phyloP scores from a whole-genome alignment of 2,329 filamentous ascomycete genomes.

The Emmonsia crescens region DNA sequence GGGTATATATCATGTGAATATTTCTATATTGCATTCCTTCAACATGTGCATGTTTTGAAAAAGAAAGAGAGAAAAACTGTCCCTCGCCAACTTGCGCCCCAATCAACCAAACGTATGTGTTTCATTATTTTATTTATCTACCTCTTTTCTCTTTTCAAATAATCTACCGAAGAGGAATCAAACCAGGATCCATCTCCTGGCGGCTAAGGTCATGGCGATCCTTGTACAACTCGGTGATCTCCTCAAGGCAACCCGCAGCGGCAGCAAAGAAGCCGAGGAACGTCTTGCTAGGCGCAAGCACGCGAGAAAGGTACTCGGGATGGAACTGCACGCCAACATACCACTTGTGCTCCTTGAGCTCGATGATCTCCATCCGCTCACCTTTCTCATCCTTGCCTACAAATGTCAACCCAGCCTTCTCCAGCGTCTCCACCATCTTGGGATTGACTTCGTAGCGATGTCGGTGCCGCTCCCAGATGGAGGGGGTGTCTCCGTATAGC shows the following conservation, averaged over 20 bases:
- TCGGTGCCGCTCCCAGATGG: constrained; percentile 64
- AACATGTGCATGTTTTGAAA: background rate
- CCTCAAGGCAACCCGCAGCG: constrained; percentile 54
- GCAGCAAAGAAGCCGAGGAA: constrained; percentile 82
- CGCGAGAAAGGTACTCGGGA: constrained; percentile 71
- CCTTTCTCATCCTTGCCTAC: constrained; percentile 70
- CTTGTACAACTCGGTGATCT: constrained; percentile 22
- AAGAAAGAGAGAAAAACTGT: background rate
- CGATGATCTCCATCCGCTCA: constrained; percentile 71
- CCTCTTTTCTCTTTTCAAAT: background rate
- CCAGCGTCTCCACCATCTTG: constrained; percentile 56
- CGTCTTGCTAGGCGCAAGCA: constrained; percentile 61
- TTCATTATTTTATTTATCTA: background rate
- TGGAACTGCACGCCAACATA: constrained; percentile 83
- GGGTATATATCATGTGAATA: background rate
- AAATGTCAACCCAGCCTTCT: constrained; percentile 60
- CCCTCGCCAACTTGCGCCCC: background rate
- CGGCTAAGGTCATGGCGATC: constrained; percentile 16
- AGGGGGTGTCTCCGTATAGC: constrained; percentile 52
- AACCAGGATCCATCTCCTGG: background rate
- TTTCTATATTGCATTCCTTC: background rate
- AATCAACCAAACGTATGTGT: background rate
- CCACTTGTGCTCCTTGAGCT: constrained; percentile 73
- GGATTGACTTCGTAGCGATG: constrained; percentile 91
- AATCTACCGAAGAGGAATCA: background rate